These are phyloP conservation scores for Lolium multiflorum DNA, from an alignment of 176 grass and related monocot genomes.

Conservation along the genomic window DNA sequence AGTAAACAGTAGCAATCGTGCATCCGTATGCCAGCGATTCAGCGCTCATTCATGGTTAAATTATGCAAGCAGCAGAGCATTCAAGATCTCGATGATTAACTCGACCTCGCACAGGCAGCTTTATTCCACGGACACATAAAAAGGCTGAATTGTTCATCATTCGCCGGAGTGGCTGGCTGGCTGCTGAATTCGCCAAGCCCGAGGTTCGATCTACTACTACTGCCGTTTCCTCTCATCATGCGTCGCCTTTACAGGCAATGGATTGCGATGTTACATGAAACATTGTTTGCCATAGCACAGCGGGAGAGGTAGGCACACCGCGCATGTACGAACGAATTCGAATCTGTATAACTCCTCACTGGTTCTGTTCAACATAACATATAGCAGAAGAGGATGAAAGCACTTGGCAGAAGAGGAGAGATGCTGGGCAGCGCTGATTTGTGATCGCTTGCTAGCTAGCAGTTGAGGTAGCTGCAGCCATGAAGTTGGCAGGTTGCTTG, in stretches of 20 bases:
- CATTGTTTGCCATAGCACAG: neutral
- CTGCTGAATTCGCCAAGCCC: slow-evolving; percentile 27
- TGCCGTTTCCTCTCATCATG: neutral
- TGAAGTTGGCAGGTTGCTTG: neutral
- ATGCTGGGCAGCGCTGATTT: neutral
- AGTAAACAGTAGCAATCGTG: slow-evolving; percentile 3
- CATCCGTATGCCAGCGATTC: neutral
- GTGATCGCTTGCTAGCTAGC: neutral
- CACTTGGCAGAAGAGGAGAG: too few species aligned
- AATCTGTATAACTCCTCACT: neutral
- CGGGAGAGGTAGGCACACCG: neutral
- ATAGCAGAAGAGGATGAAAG: neutral
- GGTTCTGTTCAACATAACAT: neutral
- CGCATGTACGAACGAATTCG: neutral
- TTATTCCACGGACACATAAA: slow-evolving; percentile 20
- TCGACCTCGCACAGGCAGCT: slow-evolving; percentile 16
- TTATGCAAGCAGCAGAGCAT: neutral
- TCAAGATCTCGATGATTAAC: slow-evolving; percentile 49
- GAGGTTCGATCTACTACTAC: neutral
- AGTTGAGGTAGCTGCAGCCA: neutral
- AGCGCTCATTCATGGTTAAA: slow-evolving; percentile 16
- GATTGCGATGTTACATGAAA: slow-evolving; percentile 28
- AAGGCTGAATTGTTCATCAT: slow-evolving; percentile 43
- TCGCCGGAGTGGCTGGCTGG: slow-evolving; percentile 31
- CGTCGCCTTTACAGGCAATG: slow-evolving; percentile 17